A percentile compares a stretch with the other conserved stretches of the same genome.
phyloP scores from a whole-genome alignment of 129 eudicot species.

The Chrysanthemum seticuspe region DNA sequence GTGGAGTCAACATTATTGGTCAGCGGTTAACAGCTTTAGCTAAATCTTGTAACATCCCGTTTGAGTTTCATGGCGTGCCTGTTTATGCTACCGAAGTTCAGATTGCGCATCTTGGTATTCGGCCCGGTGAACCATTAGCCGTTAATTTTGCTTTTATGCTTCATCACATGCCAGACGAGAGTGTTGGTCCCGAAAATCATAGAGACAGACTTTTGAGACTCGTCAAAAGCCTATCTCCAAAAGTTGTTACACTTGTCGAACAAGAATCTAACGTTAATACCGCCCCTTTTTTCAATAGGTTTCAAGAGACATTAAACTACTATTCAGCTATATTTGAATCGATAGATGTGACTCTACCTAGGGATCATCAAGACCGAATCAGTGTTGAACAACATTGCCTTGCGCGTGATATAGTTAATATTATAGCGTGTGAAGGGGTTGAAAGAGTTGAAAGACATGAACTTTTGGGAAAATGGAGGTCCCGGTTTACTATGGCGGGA shows the following conservation, averaged over 20 bases:
- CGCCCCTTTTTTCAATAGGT: constrained; percentile 42
- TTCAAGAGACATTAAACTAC: constrained; percentile 42
- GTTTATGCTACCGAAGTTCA: constrained; percentile 37
- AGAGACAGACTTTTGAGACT: constrained; percentile 50
- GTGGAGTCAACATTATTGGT: constrained; percentile 48
- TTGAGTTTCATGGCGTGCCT: constrained; percentile 43
- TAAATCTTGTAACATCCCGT: constrained; percentile 44
- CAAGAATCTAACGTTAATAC: constrained; percentile 56
- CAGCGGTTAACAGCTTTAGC: constrained; percentile 42
- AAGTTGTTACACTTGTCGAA: constrained; percentile 60
- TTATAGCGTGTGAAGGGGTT: constrained; percentile 57
- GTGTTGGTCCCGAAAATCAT: constrained; percentile 46
- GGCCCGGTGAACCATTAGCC: constrained; percentile 50
- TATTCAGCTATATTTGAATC: constrained; percentile 56
- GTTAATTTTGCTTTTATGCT: constrained; percentile 55
- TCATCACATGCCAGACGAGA: constrained; percentile 72
- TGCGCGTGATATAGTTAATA: constrained; percentile 59
- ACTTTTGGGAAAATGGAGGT: constrained; percentile 52
- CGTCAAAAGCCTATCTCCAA: constrained; percentile 48
- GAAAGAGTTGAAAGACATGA: constrained; percentile 64
- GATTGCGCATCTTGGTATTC: constrained; percentile 27
- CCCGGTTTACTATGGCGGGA: constrained; percentile 52
- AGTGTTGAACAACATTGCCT: constrained; percentile 60
- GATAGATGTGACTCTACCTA: constrained; percentile 48
- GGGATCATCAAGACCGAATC: constrained; percentile 51